Percentiles rank a stretch among this genome's conserved stretches.
These are phyloP conservation scores for Leccinum uliginosum DNA, from an alignment of 768 basidiomycete genomes.

Conservation along the genomic window DNA sequence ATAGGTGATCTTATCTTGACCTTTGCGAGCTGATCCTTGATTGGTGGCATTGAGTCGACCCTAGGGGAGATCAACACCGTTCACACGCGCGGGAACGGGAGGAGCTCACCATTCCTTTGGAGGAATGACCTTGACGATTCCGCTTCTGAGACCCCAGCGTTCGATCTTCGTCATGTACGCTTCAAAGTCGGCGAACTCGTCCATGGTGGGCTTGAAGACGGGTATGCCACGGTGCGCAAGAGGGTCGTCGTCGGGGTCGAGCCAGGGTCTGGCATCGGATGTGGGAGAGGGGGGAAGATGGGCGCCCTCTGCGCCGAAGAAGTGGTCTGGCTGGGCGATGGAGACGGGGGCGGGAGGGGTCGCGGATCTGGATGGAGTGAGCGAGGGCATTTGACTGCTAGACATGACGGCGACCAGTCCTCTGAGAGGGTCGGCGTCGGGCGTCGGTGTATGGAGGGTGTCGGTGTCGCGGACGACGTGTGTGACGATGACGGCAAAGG, in stretches of 20 bases:
- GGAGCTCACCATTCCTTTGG: conserved; percentile 83
- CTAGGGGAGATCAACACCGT: conserved; percentile 34
- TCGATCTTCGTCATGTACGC: conserved; percentile 82
- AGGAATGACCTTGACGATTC: conserved; percentile 95
- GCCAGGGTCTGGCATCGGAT: conserved; percentile 60
- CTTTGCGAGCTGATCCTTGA: conserved; percentile 62
- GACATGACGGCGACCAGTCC: conserved; percentile 16
- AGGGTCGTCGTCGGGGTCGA: conserved; percentile 78
- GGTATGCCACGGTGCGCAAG: conserved; percentile 87
- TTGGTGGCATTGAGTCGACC: conserved; percentile 67
- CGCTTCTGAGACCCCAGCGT: conserved; percentile 85
- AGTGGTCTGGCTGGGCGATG: conserved; percentile 76
- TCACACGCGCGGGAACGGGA: conserved; percentile 10
- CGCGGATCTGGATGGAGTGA: conserved; percentile 45
- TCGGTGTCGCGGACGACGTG: conserved; percentile 11
- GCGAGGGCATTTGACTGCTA: conserved; percentile 28
- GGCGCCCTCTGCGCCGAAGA: conserved; percentile 56
- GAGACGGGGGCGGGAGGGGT: conserved; percentile 39
- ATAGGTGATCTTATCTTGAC: conserved; percentile 88
- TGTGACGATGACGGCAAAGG: conserved; percentile 2
- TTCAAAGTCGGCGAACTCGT: conserved; percentile 91
- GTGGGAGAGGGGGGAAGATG: conserved; percentile 54
- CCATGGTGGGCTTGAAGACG: conserved; percentile 92
- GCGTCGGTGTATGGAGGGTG: not conserved
- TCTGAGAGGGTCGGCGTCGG: conserved; percentile 8